Conservation (phyloP, 1,284 basidiomycete genomes). For the Fistulina hepatica region DNA sequence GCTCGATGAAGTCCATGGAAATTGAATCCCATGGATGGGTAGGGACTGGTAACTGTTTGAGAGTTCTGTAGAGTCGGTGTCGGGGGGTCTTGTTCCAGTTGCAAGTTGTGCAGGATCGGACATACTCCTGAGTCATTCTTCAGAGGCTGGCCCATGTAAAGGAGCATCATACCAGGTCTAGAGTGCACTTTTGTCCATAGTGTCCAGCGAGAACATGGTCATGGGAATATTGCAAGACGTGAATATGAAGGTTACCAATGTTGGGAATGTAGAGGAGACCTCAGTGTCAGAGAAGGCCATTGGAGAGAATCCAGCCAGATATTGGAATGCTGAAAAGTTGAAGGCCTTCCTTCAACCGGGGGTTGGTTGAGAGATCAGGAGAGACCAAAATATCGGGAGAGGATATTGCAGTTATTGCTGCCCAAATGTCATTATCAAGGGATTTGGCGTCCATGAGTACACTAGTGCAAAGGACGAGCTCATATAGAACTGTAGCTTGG, state of each 20-base stretch:
- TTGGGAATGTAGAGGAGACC: constrained; percentile 16
- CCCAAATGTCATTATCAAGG: constrained; percentile 6
- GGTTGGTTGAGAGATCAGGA: no score
- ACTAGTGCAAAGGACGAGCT: constrained; percentile 11
- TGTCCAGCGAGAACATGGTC: constrained; percentile 13
- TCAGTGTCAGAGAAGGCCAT: constrained; percentile 10
- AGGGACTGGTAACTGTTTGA: constrained; percentile 18
- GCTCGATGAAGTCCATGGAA: constrained; percentile 29
- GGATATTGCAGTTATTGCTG: no score
- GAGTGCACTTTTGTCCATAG: constrained; percentile 9
- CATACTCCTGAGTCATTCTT: constrained; percentile 14
- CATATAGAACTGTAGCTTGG: constrained; percentile 10
- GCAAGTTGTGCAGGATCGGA: constrained; percentile 19
- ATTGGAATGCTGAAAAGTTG: no score
- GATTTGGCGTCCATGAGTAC: constrained; percentile 9
- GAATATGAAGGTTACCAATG: no score
- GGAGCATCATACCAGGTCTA: constrained; percentile 2
- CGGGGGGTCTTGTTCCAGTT: constrained; percentile 15
- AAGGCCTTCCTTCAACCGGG: no score
- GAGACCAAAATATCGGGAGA: no score
- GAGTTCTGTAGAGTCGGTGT: constrained; percentile 16
- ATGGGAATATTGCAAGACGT: no score
- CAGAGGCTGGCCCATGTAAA: constrained; percentile 17
- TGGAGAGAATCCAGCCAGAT: not conserved
- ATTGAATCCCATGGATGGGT: constrained; percentile 24